phyloP scores from a whole-genome alignment of 2,329 filamentous ascomycete genomes.

The Colletotrichum cereale region DNA sequence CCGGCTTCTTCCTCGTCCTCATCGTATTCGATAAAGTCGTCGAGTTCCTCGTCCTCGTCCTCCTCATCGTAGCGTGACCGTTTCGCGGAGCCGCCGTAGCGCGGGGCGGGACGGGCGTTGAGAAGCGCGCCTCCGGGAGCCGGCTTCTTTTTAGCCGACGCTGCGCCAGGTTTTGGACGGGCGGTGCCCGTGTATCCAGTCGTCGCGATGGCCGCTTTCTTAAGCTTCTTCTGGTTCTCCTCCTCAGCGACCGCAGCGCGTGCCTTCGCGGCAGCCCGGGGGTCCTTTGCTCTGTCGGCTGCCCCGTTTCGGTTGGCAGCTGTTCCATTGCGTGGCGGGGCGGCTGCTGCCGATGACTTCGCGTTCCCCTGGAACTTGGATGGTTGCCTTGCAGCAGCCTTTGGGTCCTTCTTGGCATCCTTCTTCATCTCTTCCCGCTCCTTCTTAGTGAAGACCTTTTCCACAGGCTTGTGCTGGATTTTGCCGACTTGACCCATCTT shows the following conservation, averaged over 20 bases:
- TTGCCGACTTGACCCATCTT: constrained; percentile 73
- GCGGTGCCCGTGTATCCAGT: constrained; percentile 76
- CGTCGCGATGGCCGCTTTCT: constrained; percentile 72
- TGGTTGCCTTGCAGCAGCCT: constrained; percentile 8
- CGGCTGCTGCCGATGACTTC: constrained; percentile 15
- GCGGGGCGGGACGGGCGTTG: constrained; percentile 43
- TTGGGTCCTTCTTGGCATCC: constrained; percentile 50
- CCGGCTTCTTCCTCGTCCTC: constrained; percentile 62
- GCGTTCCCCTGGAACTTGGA: constrained; percentile 34
- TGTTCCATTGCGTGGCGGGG: constrained; percentile 27
- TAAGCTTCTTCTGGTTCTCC: constrained; percentile 67
- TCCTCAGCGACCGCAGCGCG: constrained; percentile 44
- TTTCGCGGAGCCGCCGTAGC: constrained; percentile 46
- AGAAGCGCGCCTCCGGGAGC: constrained; percentile 58
- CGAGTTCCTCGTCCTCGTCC: constrained; percentile 73
- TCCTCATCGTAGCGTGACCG: constrained; percentile 65
- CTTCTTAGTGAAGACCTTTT: constrained; percentile 70
- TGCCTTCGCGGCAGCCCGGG: constrained; percentile 39
- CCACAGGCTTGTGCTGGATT: constrained; percentile 81
- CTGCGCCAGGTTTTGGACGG: constrained; percentile 63
- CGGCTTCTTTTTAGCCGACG: constrained; percentile 49
- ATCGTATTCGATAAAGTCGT: constrained; percentile 73
- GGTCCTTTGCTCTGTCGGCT: constrained; percentile 43
- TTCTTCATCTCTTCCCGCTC: constrained; percentile 64
- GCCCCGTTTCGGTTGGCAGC: constrained; percentile 42